Evolutionary conservation across 768 basidiomycete genomes (phyloP), one percentile per base, ranked within the genome.

Genomic region (Cubamyces lactineus): DNA sequence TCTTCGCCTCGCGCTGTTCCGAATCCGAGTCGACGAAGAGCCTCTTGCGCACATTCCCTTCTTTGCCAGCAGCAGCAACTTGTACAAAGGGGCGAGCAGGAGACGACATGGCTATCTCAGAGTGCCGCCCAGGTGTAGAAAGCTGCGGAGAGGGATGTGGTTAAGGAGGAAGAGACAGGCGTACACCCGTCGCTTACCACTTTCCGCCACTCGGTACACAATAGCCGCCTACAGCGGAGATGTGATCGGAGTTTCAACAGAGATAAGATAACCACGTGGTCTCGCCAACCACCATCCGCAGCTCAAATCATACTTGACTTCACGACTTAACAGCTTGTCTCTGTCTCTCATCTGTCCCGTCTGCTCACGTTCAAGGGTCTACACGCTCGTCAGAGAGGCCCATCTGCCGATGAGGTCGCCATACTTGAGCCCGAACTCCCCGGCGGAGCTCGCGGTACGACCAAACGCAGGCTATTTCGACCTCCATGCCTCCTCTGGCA

Each of bases 11-110:
- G 23, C 56, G 58, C 12, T 59, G 56, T 24, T 59, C 56, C 3
- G 59, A 48, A n/a, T 67, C 66, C 1, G 68, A 65, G 52, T 69
- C 68, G 3, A 64, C 52, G 13, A 63, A 50, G 19, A 57, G 43
- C 28, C 67, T 58, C 53, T 68, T 68, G 34, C 59, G 48, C 8
- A 17, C 21, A 21, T 58, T 59, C 23, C 47, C 39, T 9, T 38
- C 17, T 16, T 19, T 43, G 0, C 49, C 23, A 5, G 23, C 21
- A 23, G 59, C 26, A 6, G 28, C 39, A 1, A 53, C 38, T 2
- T 49, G 38, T 4, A 47, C 47, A n/a, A 53, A 42, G 12, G 48
- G 21, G 12, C 47, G 46, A 50, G 41, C 23, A n/a, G 53, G 52
- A 38, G 57, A 51, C n/a, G 63, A 53, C 63, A 64, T 59, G 16